Percentiles rank a stretch among this genome's conserved stretches.
phyloP scores from a whole-genome alignment of 2,329 filamentous ascomycete species.

The Tricladium varicosporioides region DNA sequence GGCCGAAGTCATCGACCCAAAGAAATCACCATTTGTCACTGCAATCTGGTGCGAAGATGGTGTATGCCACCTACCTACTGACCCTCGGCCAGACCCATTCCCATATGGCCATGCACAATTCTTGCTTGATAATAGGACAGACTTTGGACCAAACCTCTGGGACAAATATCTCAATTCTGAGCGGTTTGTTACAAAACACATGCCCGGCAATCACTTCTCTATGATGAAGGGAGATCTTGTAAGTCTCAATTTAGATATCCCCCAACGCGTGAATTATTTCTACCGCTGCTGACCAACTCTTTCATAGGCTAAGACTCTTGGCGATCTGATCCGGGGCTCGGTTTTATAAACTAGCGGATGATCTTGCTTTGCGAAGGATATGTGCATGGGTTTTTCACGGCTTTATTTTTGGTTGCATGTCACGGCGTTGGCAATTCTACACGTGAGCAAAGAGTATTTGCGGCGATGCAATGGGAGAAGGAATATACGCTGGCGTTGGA shows the following conservation, averaged over 20 bases:
- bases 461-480: background rate
- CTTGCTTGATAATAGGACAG: constrained; percentile 69
- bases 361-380: background rate
- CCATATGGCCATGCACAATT: constrained; percentile 62
- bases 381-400: background rate
- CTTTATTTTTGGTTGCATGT: background rate
- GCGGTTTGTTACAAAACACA: constrained; percentile 63
- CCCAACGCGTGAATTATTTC: too few relatives aligned
- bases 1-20: constrained; percentile 58
- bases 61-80: constrained; percentile 64
- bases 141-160: constrained; percentile 70
- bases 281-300: background rate
- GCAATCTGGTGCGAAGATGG: constrained; percentile 73
- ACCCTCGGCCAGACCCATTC: constrained; percentile 62
- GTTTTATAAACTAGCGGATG: background rate
- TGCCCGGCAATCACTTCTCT: constrained; percentile 72
- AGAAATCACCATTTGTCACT: constrained; percentile 58
- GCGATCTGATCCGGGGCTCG: constrained; percentile 5
- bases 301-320: constrained; percentile 4
- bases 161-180: constrained; percentile 60
- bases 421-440: background rate
- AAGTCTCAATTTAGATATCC: constrained; percentile 27
- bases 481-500: background rate
- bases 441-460: background rate
- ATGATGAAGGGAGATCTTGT: constrained; percentile 67